Percentiles rank a stretch among this genome's conserved stretches.
phyloP scores from a whole-genome alignment of 2,329 filamentous ascomycete species.

The Cadophora gregata region DNA sequence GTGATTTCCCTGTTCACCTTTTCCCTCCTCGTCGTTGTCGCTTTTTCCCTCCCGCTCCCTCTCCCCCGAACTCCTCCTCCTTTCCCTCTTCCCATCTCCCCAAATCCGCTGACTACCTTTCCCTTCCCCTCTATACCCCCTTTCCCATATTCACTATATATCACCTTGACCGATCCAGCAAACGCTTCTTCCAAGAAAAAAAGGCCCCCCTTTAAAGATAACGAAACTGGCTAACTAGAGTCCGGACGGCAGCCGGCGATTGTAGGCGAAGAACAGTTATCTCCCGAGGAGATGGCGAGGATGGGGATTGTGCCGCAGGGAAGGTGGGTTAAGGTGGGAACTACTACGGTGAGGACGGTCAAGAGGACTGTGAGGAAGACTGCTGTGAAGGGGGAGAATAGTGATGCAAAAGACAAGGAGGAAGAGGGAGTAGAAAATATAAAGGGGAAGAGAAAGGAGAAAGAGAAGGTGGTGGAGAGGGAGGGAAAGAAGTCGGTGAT shows the following conservation, averaged over 20 bases:
- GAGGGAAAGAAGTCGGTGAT: neutral
- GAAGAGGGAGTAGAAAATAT: neutral
- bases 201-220: too few species aligned
- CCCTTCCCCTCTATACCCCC: too few species aligned
- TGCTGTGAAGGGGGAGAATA: neutral
- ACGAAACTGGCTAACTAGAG: too few species aligned
- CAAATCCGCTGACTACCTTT: too few species aligned
- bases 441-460: neutral
- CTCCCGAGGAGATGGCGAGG: neutral
- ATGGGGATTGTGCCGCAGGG: slow-evolving; percentile 5
- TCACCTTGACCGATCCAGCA: too few species aligned
- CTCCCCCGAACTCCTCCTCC: too few species aligned
- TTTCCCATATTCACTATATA: neutral
- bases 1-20: neutral
- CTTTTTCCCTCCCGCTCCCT: too few species aligned
- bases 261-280: slow-evolving; percentile 1
- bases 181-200: too few species aligned
- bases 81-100: too few species aligned
- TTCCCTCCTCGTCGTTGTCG: too few species aligned
- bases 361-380: neutral
- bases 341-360: neutral
- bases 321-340: neutral
- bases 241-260: neutral
- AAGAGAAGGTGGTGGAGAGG: neutral
- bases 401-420: neutral